These are phyloP conservation scores for Ensete glaucum DNA, from an alignment of 176 grass and related monocot genomes.

Conservation along the genomic window DNA sequence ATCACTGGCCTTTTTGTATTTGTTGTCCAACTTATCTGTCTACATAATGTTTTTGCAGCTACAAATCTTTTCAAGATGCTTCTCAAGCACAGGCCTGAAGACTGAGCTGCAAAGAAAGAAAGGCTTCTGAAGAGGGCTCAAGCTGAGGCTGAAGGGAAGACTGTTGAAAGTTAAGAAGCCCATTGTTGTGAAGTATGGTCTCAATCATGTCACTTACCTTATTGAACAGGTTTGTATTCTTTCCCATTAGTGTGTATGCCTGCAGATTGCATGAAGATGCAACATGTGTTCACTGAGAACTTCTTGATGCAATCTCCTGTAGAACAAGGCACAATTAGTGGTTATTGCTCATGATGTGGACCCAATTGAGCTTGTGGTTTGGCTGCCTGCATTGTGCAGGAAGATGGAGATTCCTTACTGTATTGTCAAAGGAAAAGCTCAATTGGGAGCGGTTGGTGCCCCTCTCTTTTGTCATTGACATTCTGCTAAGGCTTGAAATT, in stretches of 20 bases:
- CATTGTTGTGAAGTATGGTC: slow-evolving; percentile 70
- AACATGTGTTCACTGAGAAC: too few relatives aligned
- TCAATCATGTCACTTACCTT: slow-evolving; percentile 71
- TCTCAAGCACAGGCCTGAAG: slow-evolving; percentile 64
- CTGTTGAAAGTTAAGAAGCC: slow-evolving; percentile 59
- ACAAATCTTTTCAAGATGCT: slow-evolving; percentile 64
- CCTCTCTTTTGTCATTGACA: neutral
- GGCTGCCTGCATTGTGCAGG: slow-evolving; percentile 68
- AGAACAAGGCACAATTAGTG: slow-evolving; percentile 66
- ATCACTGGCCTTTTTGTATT: neutral
- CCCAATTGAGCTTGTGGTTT: slow-evolving; percentile 61
- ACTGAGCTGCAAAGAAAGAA: slow-evolving; percentile 54
- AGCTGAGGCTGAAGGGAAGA: slow-evolving; percentile 53
- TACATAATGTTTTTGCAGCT: slow-evolving; percentile 24
- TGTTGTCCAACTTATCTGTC: neutral
- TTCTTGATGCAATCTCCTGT: neutral
- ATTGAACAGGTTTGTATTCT: slow-evolving; percentile 46
- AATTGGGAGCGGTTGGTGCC: slow-evolving; percentile 45
- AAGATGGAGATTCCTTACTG: slow-evolving; percentile 77
- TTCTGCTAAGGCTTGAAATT: neutral
- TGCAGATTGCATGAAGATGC: too few relatives aligned
- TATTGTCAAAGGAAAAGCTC: slow-evolving; percentile 64
- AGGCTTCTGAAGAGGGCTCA: slow-evolving; percentile 56
- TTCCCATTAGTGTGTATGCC: too few relatives aligned
- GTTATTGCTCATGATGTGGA: slow-evolving; percentile 67